Evolutionary conservation across 2,329 filamentous ascomycete genomes (phyloP).

Genomic region (Fusarium sambucinum): DNA sequence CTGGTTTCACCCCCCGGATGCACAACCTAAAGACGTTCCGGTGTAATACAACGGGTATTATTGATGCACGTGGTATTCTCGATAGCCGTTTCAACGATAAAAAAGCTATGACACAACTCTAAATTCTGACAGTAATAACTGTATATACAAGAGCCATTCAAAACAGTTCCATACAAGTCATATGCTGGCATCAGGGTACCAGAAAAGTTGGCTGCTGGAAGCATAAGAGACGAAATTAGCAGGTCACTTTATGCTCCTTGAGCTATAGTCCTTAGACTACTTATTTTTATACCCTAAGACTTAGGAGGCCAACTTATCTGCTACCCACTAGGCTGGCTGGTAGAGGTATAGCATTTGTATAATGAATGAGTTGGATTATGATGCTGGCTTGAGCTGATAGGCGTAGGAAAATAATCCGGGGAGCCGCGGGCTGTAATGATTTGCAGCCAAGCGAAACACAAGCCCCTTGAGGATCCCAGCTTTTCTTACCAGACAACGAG

Average conservation of each 20-base stretch:
- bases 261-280: too few relatives aligned
- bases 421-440: constrained; percentile 35
- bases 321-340: neutral
- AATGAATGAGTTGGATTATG: constrained; percentile 18
- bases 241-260: too few relatives aligned
- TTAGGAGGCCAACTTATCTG: too few relatives aligned
- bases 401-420: constrained; percentile 26
- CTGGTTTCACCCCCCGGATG: neutral
- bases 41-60: constrained; percentile 2
- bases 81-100: neutral
- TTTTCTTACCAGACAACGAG: constrained; percentile 12
- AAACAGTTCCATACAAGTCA: neutral
- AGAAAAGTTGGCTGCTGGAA: too few relatives aligned
- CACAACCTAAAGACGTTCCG: constrained; percentile 2
- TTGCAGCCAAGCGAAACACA: constrained; percentile 43
- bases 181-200: too few relatives aligned
- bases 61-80: constrained; percentile 4
- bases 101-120: constrained; percentile 6
- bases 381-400: constrained; percentile 19
- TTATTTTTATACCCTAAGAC: too few relatives aligned
- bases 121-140: neutral
- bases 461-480: constrained; percentile 21
- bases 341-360: neutral
- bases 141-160: neutral
- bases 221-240: too few relatives aligned